A percentile compares a stretch with the other conserved stretches of the same genome.
Conservation (phyloP, 306 rosid genomes). For the Trifolium subterraneum region DNA sequence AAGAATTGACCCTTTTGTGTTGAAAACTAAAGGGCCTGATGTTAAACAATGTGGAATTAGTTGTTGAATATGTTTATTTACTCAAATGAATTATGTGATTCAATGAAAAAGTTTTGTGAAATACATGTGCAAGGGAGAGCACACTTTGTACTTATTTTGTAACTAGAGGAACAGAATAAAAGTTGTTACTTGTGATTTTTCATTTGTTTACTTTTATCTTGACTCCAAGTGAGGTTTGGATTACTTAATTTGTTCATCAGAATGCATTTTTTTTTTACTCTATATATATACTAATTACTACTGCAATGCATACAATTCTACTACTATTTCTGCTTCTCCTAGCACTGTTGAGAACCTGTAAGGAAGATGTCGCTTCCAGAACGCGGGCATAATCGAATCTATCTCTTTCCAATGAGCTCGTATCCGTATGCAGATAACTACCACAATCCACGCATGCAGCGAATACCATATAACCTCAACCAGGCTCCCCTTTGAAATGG, state of each 20-base stretch:
- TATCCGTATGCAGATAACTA: too few species aligned
- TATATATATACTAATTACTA: too few species aligned
- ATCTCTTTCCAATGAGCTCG: too few species aligned
- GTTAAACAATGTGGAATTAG: constrained; percentile 88
- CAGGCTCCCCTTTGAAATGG: too few species aligned
- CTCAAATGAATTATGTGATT: background rate
- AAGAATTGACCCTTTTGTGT: constrained; percentile 88
- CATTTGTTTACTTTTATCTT: background rate
- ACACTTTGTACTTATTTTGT: background rate
- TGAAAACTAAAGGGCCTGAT: constrained; percentile 92
- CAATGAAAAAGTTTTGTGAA: constrained; percentile 8
- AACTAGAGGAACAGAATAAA: background rate
- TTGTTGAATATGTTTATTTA: constrained; percentile 58
- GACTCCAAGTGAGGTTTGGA: background rate
- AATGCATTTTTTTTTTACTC: too few species aligned
- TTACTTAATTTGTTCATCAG: background rate
- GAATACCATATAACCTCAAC: too few species aligned
- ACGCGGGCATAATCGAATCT: too few species aligned
- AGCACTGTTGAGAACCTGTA: too few species aligned
- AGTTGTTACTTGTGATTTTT: constrained; percentile 2
- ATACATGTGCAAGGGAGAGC: background rate
- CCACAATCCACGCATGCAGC: too few species aligned
- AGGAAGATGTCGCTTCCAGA: too few species aligned
- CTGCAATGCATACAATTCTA: too few species aligned
- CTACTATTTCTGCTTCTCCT: too few species aligned